Evolutionary conservation across 257 asterid genomes (phyloP).

Genomic region (Scutellaria baicalensis): DNA sequence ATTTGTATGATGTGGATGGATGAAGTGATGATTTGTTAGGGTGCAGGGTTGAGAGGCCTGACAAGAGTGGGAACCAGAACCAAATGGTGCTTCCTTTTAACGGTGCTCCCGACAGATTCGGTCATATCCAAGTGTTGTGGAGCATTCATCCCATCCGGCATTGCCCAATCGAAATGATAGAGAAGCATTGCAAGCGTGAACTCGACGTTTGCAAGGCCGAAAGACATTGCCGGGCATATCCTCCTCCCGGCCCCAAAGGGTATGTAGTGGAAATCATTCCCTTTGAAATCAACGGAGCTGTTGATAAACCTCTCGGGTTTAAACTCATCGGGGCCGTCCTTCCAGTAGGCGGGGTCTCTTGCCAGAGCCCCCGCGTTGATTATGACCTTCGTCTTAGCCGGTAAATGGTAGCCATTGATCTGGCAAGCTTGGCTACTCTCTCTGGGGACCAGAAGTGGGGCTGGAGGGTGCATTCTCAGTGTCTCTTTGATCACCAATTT

Average conservation of each 20-base stretch:
- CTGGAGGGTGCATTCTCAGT: constrained; percentile 18
- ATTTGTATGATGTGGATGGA: no score
- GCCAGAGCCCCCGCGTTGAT: constrained; percentile 12
- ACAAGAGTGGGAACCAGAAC: background rate
- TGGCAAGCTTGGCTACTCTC: background rate
- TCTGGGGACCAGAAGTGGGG: no score
- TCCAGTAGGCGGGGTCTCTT: constrained; percentile 19
- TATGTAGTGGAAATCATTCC: constrained; percentile 9
- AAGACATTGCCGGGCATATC: constrained; percentile 21
- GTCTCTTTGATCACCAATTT: constrained; percentile 22
- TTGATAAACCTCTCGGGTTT: constrained; percentile 12
- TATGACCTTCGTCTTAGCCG: constrained; percentile 2
- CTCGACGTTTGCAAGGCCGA: constrained; percentile 11
- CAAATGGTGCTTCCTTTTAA: constrained; percentile 3
- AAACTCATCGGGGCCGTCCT: background rate
- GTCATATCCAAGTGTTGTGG: constrained; percentile 20
- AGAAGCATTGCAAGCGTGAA: constrained; percentile 10
- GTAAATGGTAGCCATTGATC: constrained; percentile 3
- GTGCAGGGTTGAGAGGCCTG: no score
- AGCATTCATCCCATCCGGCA: constrained; percentile 1
- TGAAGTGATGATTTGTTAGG: no score
- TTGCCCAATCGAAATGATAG: constrained; percentile 19
- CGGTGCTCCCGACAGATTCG: constrained; percentile 7
- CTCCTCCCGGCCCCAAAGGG: constrained; percentile 28
- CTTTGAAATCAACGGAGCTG: background rate